A percentile compares a stretch with the other conserved stretches of the same genome.
phyloP scores from a whole-genome alignment of 345 rosid species.

The Erodium maritimum region DNA sequence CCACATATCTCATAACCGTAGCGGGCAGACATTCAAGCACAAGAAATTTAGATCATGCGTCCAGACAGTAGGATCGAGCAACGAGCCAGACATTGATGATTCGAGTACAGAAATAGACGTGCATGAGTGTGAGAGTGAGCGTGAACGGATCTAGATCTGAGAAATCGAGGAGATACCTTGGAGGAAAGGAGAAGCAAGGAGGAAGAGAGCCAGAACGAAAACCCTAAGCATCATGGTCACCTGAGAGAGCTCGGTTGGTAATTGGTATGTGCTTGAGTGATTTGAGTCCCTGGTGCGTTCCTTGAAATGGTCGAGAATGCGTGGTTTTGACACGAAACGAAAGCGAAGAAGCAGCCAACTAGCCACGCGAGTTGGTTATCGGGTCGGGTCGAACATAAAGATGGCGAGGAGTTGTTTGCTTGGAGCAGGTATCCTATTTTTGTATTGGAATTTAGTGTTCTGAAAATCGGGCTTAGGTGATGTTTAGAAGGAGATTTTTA shows the following conservation, averaged over 20 bases:
- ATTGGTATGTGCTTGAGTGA: background rate
- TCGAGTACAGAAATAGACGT: background rate
- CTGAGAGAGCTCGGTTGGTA: background rate
- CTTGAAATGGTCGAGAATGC: background rate
- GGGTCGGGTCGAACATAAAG: no score
- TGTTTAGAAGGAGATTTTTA: no score
- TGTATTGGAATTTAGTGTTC: no score
- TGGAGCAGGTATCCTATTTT: no score
- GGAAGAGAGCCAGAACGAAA: background rate
- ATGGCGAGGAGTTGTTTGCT: no score
- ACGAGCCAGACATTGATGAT: background rate
- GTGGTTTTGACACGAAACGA: background rate
- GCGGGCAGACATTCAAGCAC: background rate
- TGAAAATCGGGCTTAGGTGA: no score
- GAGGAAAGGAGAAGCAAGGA: conserved; percentile 44
- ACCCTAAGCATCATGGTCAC: conserved; percentile 1
- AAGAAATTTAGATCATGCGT: background rate
- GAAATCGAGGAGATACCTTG: conserved; percentile 57
- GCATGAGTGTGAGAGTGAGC: background rate
- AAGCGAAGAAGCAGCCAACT: no score
- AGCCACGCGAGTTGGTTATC: no score
- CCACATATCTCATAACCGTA: background rate
- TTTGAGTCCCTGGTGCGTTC: background rate
- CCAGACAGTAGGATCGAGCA: background rate
- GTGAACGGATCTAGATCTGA: background rate